Evolutionary conservation across 2,329 filamentous ascomycete species (phyloP).

Genomic region (Aureobasidium sp.): DNA sequence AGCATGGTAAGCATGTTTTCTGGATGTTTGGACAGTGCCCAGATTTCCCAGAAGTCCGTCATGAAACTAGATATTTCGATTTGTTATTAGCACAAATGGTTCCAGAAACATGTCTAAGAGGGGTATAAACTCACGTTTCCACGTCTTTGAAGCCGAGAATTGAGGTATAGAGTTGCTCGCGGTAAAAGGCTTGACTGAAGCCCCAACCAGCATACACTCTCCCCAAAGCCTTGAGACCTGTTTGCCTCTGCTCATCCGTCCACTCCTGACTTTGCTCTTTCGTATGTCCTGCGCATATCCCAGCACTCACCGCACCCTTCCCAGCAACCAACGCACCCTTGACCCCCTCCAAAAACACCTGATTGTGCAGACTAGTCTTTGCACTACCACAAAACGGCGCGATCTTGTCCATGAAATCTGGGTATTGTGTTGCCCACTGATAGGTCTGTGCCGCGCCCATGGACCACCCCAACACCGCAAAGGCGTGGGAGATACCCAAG

Average conservation of each 20-base stretch:
- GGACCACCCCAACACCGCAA: conserved; percentile 60
- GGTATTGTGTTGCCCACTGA: conserved; percentile 22
- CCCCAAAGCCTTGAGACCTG: conserved; percentile 62
- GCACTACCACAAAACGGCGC: conserved; percentile 62
- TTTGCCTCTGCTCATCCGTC: conserved; percentile 46
- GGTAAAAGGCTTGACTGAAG: conserved; percentile 72
- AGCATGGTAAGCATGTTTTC: conserved; percentile 71
- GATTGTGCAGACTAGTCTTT: conserved; percentile 58
- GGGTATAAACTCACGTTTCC: conserved; percentile 36
- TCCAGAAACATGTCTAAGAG: too few species aligned
- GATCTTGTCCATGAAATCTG: not conserved
- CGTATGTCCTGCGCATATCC: conserved; percentile 42
- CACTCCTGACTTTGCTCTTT: conserved; percentile 39
- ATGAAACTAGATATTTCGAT: conserved; percentile 52
- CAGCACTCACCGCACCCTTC: conserved; percentile 48
- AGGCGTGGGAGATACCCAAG: conserved; percentile 53
- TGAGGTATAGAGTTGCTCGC: conserved; percentile 60
- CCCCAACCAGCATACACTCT: conserved; percentile 73
- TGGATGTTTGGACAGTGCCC: conserved; percentile 66
- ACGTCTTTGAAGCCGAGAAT: conserved; percentile 59
- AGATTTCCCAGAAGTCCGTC: conserved; percentile 67
- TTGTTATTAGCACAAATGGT: too few species aligned
- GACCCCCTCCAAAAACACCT: conserved; percentile 61
- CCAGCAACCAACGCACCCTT: conserved; percentile 54
- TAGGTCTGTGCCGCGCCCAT: conserved; percentile 62